phyloP scores from a whole-genome alignment of 1,139 yeast genomes.

The Kodamaea derodonti region DNA sequence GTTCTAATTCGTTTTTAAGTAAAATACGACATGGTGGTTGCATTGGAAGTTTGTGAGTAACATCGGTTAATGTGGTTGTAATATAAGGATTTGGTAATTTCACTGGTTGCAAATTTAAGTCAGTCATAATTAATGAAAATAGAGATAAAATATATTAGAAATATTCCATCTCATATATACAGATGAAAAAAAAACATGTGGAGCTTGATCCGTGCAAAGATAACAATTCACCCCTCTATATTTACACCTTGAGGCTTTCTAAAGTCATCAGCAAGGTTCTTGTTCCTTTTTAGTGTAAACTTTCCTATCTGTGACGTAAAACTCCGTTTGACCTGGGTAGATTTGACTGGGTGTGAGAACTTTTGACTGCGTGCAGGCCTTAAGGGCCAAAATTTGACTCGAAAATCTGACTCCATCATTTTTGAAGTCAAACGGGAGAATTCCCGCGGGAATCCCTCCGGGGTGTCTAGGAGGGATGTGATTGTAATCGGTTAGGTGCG shows the following conservation, averaged over 20 bases:
- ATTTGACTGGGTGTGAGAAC: not conserved
- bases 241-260: not conserved
- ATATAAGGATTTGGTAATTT: slow-evolving; percentile 26
- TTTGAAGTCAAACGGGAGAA: not conserved
- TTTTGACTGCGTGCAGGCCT: too few species aligned
- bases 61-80: slow-evolving; percentile 42
- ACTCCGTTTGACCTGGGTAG: not conserved
- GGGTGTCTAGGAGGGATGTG: not conserved
- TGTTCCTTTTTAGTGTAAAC: too few species aligned
- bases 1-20: slow-evolving; percentile 61
- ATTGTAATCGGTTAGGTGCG: not conserved
- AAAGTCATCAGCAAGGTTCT: too few species aligned
- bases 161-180: too few species aligned
- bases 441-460: not conserved
- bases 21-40: slow-evolving; percentile 45
- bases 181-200: too few species aligned
- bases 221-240: not conserved
- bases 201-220: not conserved
- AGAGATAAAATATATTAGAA: too few species aligned
- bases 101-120: slow-evolving; percentile 6
- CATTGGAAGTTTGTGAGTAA: slow-evolving; percentile 25
- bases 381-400: too few species aligned
- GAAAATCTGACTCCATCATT: not conserved
- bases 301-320: too few species aligned
- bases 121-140: too few species aligned